Percentiles rank a stretch among this genome's conserved stretches.
These are phyloP conservation scores for Massariosphaeria phaeospora DNA, from an alignment of 495 filamentous ascomycete species.

Conservation along the genomic window DNA sequence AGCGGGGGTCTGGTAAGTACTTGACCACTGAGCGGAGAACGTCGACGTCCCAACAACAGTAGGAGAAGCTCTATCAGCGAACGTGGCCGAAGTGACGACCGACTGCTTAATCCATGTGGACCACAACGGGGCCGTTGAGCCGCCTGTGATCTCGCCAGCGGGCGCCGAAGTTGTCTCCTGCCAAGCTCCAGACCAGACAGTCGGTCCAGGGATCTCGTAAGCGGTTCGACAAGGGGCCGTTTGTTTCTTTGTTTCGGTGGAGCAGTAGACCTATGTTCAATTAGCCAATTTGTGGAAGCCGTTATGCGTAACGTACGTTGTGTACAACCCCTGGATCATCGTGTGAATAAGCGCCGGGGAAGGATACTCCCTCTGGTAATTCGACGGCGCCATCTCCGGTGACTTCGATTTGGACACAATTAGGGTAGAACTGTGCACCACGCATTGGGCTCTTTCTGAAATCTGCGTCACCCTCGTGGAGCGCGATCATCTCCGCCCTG, in stretches of 20 bases:
- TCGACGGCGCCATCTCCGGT: conserved; percentile 20
- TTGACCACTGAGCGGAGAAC: conserved; percentile 12
- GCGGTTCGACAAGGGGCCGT: conserved; percentile 13
- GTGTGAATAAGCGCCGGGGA: conserved; percentile 22
- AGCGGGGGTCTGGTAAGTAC: conserved; percentile 24
- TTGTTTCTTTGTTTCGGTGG: conserved; percentile 8
- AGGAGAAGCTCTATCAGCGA: conserved; percentile 5
- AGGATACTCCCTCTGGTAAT: conserved; percentile 20
- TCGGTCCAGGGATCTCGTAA: conserved; percentile 24
- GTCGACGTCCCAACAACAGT: conserved; percentile 16
- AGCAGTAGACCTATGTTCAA: conserved; percentile 24
- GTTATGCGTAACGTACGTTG: conserved; percentile 3
- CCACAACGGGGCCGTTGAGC: conserved; percentile 12
- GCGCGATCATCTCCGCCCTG: conserved; percentile 27
- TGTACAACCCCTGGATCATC: conserved; percentile 22
- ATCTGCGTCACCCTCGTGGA: conserved; percentile 24
- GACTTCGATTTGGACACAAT: conserved; percentile 29
- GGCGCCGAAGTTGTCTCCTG: conserved; percentile 19
- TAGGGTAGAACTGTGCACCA: conserved; percentile 30
- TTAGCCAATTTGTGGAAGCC: neutral
- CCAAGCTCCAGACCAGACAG: conserved; percentile 27
- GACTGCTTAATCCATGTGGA: conserved; percentile 22
- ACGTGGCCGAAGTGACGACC: conserved; percentile 19
- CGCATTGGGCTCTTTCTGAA: conserved; percentile 18
- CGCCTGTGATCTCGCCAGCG: neutral